Evolutionary conservation across 2,329 filamentous ascomycete species (phyloP).

Genomic region (Aspergillus sp.): DNA sequence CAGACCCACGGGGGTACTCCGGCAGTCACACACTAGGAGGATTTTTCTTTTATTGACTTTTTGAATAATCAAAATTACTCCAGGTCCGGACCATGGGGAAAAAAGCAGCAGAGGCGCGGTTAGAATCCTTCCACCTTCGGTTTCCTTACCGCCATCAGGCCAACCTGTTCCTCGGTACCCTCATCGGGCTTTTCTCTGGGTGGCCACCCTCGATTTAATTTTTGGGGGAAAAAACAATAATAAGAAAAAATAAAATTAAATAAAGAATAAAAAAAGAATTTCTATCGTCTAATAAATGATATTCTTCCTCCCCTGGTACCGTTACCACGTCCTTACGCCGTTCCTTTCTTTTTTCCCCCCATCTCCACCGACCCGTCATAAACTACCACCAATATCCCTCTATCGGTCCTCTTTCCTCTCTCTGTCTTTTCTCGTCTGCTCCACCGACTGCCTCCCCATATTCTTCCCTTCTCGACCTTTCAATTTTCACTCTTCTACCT

Average conservation of each 20-base stretch:
- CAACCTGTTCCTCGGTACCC: constrained; percentile 27
- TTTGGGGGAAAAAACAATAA: constrained; percentile 1
- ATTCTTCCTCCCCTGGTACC: constrained; percentile 20
- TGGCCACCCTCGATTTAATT: constrained; percentile 21
- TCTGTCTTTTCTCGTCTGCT: constrained; percentile 19
- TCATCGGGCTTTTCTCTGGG: constrained; percentile 18
- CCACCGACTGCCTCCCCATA: constrained; percentile 24
- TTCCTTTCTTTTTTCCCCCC: constrained; percentile 13
- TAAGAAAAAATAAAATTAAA: background rate
- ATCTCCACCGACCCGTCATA: constrained; percentile 24
- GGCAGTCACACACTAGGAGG: constrained; percentile 19
- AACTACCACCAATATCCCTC: constrained; percentile 6
- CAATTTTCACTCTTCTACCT: constrained; percentile 17
- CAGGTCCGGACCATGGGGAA: constrained; percentile 16
- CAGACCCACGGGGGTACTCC: constrained; percentile 25
- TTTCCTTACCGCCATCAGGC: constrained; percentile 23
- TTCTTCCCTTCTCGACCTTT: constrained; percentile 17
- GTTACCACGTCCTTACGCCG: constrained; percentile 21
- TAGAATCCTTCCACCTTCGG: constrained; percentile 14
- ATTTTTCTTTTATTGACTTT: constrained; percentile 2
- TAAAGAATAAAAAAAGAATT: background rate
- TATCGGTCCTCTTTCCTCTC: constrained; percentile 19
- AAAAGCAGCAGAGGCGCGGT: constrained; percentile 13
- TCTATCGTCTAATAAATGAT: background rate
- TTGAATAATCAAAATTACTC: constrained; percentile 1